Base-by-base conservation (phyloP, 768 basidiomycete species). In the Mycena venus region DNA sequence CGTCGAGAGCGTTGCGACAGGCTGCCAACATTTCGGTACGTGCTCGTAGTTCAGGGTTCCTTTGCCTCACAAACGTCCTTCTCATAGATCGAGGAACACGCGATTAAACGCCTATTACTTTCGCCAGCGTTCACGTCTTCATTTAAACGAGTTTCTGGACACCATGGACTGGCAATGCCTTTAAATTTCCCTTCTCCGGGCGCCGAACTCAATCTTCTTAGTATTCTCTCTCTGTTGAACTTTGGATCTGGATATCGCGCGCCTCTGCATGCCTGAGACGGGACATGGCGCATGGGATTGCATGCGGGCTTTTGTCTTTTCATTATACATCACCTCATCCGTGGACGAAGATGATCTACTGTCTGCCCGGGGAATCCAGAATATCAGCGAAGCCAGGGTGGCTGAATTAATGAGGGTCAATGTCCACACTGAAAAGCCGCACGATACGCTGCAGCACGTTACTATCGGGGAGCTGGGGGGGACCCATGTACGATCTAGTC, bases 201-300 rank as follows among this genome's bases (percentile, higher is more conserved):
- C 6, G 90, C 93, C 51, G 96, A 98, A 83, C 86, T 98, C 71
- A 97, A 96, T 81, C 85, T 97, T 32, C 84, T 97, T n/a, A 91
- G 92, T 55, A 82, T 95, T 10, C 90, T 96, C 49, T 91, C 92
- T 3, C 87, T 96, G 19, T 88, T 98, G 38, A 96, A 96, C 81
- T 95, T 97, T 81, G 94, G 89, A 6, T 95, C 94, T 1, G 94
- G 94, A 40, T 97, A 94, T 82, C 93, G 95, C 29, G 85, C 88
- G 6, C 90, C 93, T 6, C 87, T 97, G 44, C 95, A 95, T 81
- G 83, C 84, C n/a, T 17, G 90, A 91, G 68, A 93, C 93, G 3
- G 91, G 92, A 17, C 91, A 95, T 49, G 95, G 96, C 25, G 95
- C 95, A 74, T 96, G 92, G 89, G 94, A 97, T 82, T 91, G 90